Base-by-base conservation (phyloP, 495 filamentous ascomycete genomes). In the Aspergillus biplanus region DNA sequence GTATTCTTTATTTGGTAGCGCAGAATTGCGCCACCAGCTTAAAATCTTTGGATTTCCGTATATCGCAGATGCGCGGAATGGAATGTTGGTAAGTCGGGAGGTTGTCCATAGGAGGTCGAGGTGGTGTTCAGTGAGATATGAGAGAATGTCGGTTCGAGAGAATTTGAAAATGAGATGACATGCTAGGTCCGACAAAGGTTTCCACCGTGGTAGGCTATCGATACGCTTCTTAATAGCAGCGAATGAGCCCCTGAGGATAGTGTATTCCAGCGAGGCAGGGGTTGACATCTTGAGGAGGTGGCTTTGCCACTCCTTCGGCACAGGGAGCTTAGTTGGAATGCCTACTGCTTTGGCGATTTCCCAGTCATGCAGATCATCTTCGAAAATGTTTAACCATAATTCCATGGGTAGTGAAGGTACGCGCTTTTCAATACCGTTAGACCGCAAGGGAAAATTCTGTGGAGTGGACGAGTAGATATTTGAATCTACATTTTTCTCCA, bases 131-230 rank as follows among this genome's bases (percentile, higher is more conserved):
- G 93, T 91, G n/a, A 97, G 83, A 71, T 92, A 92, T 11, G 85
- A 83, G 18, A 97, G 87, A 13, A 97, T 83, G 33, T 88, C 84
- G 16, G 86, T 90, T 62, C 91, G 87, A 6, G 86, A 89, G 69
- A 97, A 97, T 66, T 94, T 94, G 78, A 97, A 90, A 67, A 97
- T 92, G 32, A 96, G 85, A 65, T 94, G 91, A 61, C 93, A 91
- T 44, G 90, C 90, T 1, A 93, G 80, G 34, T 88, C 88, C 5
- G 92, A 94, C 32, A 97, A 78, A 56, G 87, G 90, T 59, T 86
- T 86, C 60, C 91, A 90, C 2, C 84, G 80, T 13, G 88, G 82
- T 2, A 90, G 82, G 5, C 86, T 82, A 33, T 87, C 79, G 31
- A 92, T 84, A 16, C 91, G 81, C 54, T 86, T 84, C 66, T 90